Base-by-base conservation (phyloP, 768 basidiomycete species). In the Hemileccinum rubropunctum region DNA sequence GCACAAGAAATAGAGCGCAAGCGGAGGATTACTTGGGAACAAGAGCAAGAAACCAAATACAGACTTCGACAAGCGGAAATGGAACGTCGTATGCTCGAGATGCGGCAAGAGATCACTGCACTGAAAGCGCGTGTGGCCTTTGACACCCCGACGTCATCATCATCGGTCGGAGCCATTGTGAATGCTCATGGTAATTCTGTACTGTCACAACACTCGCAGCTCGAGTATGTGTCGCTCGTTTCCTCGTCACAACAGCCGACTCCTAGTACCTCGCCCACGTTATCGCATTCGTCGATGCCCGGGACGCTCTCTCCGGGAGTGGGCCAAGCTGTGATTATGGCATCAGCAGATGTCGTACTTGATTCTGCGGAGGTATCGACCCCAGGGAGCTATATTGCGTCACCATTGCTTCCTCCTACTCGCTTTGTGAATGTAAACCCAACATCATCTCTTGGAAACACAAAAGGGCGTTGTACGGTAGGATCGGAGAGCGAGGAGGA, bases 1-100 rank as follows among this genome's bases (percentile, higher is more conserved):
- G 78, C 80, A 0, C 80, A 82, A 39, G 83, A 84, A 44, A 73
- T 70, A 15, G 88, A 89, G 54, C 70, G 73, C 34, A 78, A 72
- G 54, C 75, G 88, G 17, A 73, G 86, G 42, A 47, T 76, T 8
- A 77, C 72, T 33, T 89, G 88, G 86, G 88, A 90, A 58, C 73
- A 77, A 55, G 82, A 84, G 50, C 82, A 86, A 53, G 88, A 88
- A 68, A 76, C 76, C 10, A 84, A 76, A 58, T 75, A 73, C 44
- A 57, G 66, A 13, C 77, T 81, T 54, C 66, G 73, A 40, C 79
- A 85, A 51, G 78, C 76, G 23, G 81, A 84, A 59, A 77, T 80
- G 71, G 82, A 86, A 58, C 69, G 73, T 18, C 75, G 75, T 42
- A 71, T 88, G 54, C 54, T 72, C 3, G 77, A 76, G 51, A 74